Conservation (phyloP, 176 grass and related monocot genomes). For the Elymus sibiricus region DNA sequence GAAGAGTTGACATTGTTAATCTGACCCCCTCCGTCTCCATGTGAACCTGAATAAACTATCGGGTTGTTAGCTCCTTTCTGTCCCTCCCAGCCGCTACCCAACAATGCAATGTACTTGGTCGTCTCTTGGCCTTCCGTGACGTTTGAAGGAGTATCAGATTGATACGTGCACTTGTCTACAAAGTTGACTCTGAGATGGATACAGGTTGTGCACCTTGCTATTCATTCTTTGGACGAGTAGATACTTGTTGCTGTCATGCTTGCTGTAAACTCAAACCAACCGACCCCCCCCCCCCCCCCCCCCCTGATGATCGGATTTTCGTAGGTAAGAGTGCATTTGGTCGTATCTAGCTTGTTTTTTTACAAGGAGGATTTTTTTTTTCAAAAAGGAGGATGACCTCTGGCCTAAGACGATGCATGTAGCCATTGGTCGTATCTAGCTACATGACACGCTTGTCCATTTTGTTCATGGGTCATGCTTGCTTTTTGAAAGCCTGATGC, state of each 20-base stretch:
- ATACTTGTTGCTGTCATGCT: background rate
- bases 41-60: background rate
- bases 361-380: no score
- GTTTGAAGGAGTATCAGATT: background rate
- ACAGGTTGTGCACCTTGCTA: background rate
- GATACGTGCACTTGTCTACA: background rate
- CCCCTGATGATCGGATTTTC: background rate
- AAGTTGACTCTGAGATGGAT: constrained; percentile 29
- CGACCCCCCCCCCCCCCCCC: no score
- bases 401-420: no score
- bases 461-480: background rate
- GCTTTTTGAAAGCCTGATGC: background rate
- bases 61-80: background rate
- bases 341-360: background rate
- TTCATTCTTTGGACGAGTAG: background rate
- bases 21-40: background rate
- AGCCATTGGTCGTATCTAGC: background rate
- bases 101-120: background rate
- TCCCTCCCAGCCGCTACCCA: background rate
- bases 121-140: constrained; percentile 16
- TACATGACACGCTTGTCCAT: background rate
- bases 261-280: background rate
- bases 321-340: background rate
- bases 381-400: no score
- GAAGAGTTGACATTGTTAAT: constrained; percentile 18